phyloP scores from a whole-genome alignment of 441 rosid species.

The Manihot esculenta region DNA sequence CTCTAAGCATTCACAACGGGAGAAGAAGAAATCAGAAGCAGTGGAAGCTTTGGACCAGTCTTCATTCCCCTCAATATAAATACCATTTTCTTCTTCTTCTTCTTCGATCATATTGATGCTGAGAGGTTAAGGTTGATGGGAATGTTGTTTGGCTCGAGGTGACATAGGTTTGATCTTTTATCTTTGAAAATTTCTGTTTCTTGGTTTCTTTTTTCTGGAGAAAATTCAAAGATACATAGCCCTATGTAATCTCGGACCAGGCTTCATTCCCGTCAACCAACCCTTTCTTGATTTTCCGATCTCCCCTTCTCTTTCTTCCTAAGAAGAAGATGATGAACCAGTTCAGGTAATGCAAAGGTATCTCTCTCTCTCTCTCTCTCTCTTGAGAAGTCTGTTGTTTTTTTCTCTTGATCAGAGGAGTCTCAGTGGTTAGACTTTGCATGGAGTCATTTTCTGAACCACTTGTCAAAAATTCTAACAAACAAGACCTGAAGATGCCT shows the following conservation, averaged over 20 bases:
- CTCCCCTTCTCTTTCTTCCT: background rate
- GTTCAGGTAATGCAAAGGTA: background rate
- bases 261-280: conserved; percentile 62
- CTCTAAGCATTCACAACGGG: background rate
- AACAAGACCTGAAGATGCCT: conserved; percentile 10
- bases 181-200: conserved; percentile 6
- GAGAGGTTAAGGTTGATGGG: conserved; percentile 48
- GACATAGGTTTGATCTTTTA: conserved; percentile 29
- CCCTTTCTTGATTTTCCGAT: conserved; percentile 21
- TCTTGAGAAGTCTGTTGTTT: background rate
- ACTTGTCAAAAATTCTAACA: conserved; percentile 13
- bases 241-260: conserved; percentile 56
- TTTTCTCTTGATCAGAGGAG: background rate
- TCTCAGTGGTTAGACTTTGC: conserved; percentile 5
- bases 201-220: background rate
- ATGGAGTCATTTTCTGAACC: conserved; percentile 2
- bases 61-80: conserved; percentile 30
- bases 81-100: conserved; percentile 3
- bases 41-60: conserved; percentile 11
- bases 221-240: conserved; percentile 14
- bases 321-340: background rate
- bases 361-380: background rate
- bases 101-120: background rate
- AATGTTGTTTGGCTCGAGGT: conserved; percentile 64
- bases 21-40: conserved; percentile 2